Evolutionary conservation across 2,329 filamentous ascomycete genomes (phyloP).

Genomic region (Ophiobolus disseminans): DNA sequence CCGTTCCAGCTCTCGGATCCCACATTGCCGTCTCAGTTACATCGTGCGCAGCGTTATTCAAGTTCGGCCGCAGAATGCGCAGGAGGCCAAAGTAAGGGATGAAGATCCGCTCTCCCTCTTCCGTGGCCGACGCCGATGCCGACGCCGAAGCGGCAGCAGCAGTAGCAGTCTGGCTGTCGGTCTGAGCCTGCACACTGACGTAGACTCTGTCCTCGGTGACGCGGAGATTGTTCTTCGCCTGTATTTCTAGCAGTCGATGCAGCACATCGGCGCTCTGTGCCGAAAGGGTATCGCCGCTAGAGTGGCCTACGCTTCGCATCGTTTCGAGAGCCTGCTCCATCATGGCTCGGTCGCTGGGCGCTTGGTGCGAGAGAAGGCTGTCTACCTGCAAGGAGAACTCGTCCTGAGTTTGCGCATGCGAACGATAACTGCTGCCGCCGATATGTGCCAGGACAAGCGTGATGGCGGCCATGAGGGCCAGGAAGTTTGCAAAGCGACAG

Average conservation of each 20-base stretch:
- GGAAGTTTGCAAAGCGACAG: slow-evolving; percentile 15
- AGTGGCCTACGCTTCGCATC: slow-evolving; percentile 9
- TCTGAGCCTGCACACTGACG: too few relatives aligned
- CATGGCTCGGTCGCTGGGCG: slow-evolving; percentile 14
- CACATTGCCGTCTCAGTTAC: too few relatives aligned
- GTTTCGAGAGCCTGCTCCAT: slow-evolving; percentile 14
- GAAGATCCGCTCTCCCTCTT: too few relatives aligned
- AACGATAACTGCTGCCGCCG: not conserved
- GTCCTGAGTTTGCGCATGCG: not conserved
- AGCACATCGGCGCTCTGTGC: slow-evolving; percentile 13
- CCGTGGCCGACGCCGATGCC: too few relatives aligned
- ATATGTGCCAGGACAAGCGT: slow-evolving; percentile 15
- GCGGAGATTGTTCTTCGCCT: slow-evolving; percentile 1
- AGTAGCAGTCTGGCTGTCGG: too few relatives aligned
- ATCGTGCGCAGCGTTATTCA: too few relatives aligned
- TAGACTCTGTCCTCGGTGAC: too few relatives aligned
- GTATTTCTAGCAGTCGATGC: slow-evolving; percentile 10
- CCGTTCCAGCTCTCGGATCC: too few relatives aligned
- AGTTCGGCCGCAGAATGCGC: too few relatives aligned
- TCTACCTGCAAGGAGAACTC: slow-evolving; percentile 4
- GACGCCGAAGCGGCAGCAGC: too few relatives aligned
- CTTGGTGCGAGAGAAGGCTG: slow-evolving; percentile 12
- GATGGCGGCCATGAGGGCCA: slow-evolving; percentile 16
- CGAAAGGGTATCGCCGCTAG: slow-evolving; percentile 10
- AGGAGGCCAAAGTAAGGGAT: too few relatives aligned